Conservation (phyloP, 2,329 filamentous ascomycete species). For the Fusarium concolor region DNA sequence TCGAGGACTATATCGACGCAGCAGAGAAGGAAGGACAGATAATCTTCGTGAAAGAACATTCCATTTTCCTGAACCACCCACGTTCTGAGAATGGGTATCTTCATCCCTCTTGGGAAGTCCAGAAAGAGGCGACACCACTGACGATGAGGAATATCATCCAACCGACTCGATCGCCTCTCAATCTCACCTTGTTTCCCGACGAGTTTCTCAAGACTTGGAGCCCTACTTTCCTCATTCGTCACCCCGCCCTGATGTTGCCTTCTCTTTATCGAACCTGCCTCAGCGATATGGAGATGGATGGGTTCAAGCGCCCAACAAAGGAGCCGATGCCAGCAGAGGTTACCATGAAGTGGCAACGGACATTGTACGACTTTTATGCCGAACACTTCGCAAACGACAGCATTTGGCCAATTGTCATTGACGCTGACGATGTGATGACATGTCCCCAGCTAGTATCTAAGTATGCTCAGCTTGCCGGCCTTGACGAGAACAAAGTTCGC, state of each 20-base stretch:
- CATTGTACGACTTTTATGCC: conserved; percentile 32
- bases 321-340: conserved; percentile 15
- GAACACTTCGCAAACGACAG: conserved; percentile 15
- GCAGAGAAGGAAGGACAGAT: conserved; percentile 26
- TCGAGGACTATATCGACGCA: conserved; percentile 25
- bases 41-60: conserved; percentile 35
- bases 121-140: conserved; percentile 10
- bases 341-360: conserved; percentile 29
- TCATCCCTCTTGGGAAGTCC: not conserved
- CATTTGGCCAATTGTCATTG: conserved; percentile 36
- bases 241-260: conserved; percentile 28
- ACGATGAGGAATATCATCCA: not conserved
- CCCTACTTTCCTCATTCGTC: conserved; percentile 39
- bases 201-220: conserved; percentile 41
- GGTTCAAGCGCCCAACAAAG: not conserved
- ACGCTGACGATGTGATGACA: conserved; percentile 38
- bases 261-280: conserved; percentile 32
- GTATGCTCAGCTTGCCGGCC: conserved; percentile 25
- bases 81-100: conserved; percentile 8
- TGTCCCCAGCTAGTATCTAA: conserved; percentile 22
- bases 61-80: conserved; percentile 22
- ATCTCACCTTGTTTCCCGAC: conserved; percentile 35
- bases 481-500: conserved; percentile 23
- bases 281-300: not conserved
- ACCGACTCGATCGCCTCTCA: conserved; percentile 26